A percentile compares a stretch with the other conserved stretches of the same genome.
These are phyloP conservation scores for Solanum phureja DNA, from an alignment of 257 asterid species.

Conservation along the genomic window DNA sequence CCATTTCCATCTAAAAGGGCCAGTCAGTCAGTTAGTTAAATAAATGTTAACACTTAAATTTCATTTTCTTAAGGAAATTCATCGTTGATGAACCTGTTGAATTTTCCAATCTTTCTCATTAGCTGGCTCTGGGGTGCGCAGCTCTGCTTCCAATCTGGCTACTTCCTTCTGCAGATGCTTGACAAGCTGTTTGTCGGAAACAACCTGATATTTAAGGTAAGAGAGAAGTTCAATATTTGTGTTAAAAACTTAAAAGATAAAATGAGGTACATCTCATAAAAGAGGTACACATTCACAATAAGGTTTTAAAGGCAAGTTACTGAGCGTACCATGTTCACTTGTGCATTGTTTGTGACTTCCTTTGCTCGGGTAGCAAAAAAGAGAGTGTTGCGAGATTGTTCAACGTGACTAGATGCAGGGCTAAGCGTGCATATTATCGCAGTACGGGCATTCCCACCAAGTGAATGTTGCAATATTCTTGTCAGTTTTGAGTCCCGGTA, in stretches of 20 bases:
- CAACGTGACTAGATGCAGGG: slow-evolving; percentile 87
- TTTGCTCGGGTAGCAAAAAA: slow-evolving; percentile 88
- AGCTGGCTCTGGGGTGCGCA: slow-evolving; percentile 75
- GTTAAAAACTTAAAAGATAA: neutral
- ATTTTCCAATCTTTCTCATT: slow-evolving; percentile 65
- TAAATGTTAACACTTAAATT: neutral
- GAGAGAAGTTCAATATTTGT: neutral
- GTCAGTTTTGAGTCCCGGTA: slow-evolving; percentile 95
- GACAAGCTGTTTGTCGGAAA: slow-evolving; percentile 89
- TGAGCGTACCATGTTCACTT: slow-evolving; percentile 72
- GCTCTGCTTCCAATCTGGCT: slow-evolving; percentile 83
- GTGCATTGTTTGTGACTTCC: slow-evolving; percentile 93
- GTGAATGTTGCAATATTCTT: slow-evolving; percentile 90
- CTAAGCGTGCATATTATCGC: slow-evolving; percentile 96
- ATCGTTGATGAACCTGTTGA: slow-evolving; percentile 50
- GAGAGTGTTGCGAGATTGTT: slow-evolving; percentile 91
- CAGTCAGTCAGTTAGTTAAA: neutral
- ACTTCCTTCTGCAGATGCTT: slow-evolving; percentile 96
- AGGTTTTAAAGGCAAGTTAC: neutral
- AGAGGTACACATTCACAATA: neutral
- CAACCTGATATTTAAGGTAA: slow-evolving; percentile 35
- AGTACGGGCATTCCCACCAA: slow-evolving; percentile 97
- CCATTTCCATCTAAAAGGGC: slow-evolving; percentile 69
- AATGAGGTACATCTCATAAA: neutral
- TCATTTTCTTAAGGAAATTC: neutral